Percentiles rank a stretch among this genome's conserved stretches.
Evolutionary conservation across 2,329 filamentous ascomycete genomes (phyloP).

Genomic region (Epichloe uncinata): DNA sequence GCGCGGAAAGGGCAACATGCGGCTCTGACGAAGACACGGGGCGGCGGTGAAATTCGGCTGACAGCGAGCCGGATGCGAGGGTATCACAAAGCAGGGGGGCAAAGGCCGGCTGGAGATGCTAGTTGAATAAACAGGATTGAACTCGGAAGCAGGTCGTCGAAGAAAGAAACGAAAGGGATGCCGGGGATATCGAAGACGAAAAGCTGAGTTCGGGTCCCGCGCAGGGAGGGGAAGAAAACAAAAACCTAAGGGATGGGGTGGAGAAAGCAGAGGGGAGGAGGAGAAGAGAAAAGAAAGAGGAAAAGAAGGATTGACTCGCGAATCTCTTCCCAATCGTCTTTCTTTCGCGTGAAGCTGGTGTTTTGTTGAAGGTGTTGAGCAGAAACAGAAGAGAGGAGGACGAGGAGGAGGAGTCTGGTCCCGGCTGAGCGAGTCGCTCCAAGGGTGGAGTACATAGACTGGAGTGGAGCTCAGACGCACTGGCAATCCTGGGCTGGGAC

Average conservation of each 20-base stretch:
- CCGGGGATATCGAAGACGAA: conserved; percentile 7
- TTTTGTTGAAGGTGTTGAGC: conserved; percentile 2
- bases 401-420: conserved; percentile 3
- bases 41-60: conserved; percentile 13
- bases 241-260: background rate
- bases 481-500: background rate
- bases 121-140: background rate
- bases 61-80: conserved; percentile 14
- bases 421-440: conserved; percentile 5
- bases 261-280: conserved; percentile 5
- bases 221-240: conserved; percentile 1
- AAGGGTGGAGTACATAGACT: conserved; percentile 1
- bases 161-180: conserved; percentile 11
- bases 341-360: background rate
- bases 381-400: conserved; percentile 10
- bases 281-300: conserved; percentile 5
- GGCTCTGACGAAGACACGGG: conserved; percentile 1
- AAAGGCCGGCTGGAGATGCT: background rate
- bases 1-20: conserved; percentile 3
- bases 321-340: conserved; percentile 8
- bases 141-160: conserved; percentile 4
- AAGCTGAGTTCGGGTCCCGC: background rate
- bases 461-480: conserved; percentile 1
- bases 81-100: conserved; percentile 8
- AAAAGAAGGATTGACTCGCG: conserved; percentile 8